Base-by-base conservation (phyloP, 1,284 basidiomycete species). In the Moesziomyces aphidis region DNA sequence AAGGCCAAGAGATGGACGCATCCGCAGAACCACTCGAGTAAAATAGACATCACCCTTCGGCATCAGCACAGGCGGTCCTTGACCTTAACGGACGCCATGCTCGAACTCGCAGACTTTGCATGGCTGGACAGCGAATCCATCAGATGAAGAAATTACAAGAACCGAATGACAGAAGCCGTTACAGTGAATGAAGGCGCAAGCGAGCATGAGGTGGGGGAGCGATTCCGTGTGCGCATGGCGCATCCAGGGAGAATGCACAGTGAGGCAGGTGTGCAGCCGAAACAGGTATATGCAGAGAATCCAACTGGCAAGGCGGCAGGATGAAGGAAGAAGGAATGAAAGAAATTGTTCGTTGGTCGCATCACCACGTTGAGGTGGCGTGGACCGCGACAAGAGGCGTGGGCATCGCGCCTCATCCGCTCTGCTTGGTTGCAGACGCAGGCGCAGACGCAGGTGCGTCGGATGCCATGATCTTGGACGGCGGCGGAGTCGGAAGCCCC, bases 401-500 rank as follows among this genome's bases (percentile, higher is more conserved):
- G 39, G 8, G 26, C 26, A 28, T 6, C 8, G 19, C 55, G 31
- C 45, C 23, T 57, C 50, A 4, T 55, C 50, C 19, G 66, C 52
- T 34, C 47, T 2, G 58, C 13, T n/a, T 23, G n/a, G 31, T 19
- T 28, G 49, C 49, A 39, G 49, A 36, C 15, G 49, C 34, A 39
- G 46, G 23, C n/a, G 51, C 46, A 19, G 59, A 21, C 22, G 59
- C 46, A 5, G 34, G 4, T 23, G n/a, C 48, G 19, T 56, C 61
- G 7, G 57, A 22, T 36, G 46, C 57, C 15, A 73, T 50, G 28
- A 76, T 76, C 47, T 76, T 76, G 61, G 73, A 76, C 17, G 68
- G 42, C 11, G 73, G 73, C 19, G 73, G 73, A 11, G 73, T 72
- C 7, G 73, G 73, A n/a, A 72, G 62, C 4, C 65, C 65, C 9